Percentiles rank a stretch among this genome's conserved stretches.
These are phyloP conservation scores for Piper betle DNA, from an alignment of 164 flowering plant species.

Conservation along the genomic window DNA sequence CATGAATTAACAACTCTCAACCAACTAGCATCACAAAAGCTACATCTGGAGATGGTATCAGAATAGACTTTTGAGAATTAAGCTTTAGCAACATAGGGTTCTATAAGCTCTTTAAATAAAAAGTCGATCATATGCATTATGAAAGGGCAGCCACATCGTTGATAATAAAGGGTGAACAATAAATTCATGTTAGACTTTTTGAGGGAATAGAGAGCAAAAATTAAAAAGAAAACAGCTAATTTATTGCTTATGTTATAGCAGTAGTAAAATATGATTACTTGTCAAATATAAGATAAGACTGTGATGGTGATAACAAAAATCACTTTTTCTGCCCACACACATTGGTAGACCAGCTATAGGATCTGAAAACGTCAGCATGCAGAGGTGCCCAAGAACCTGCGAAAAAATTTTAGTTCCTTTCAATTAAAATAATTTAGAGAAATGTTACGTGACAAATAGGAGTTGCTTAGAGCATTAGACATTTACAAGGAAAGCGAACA, in stretches of 20 bases:
- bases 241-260: neutral
- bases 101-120: too few relatives aligned
- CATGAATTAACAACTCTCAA: too few relatives aligned
- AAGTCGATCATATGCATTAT: too few relatives aligned
- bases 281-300: conserved; percentile 70
- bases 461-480: neutral
- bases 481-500: neutral
- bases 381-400: conserved; percentile 98
- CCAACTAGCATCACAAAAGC: too few relatives aligned
- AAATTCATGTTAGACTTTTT: too few relatives aligned
- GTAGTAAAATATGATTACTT: conserved; percentile 21
- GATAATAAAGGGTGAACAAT: too few relatives aligned
- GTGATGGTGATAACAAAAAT: conserved; percentile 75
- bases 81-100: too few relatives aligned
- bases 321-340: conserved; percentile 86
- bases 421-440: neutral
- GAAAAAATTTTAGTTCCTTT: neutral
- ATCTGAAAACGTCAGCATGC: conserved; percentile 97
- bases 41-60: too few relatives aligned
- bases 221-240: too few relatives aligned
- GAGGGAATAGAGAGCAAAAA: too few relatives aligned
- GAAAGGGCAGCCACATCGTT: too few relatives aligned
- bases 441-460: neutral
- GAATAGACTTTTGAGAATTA: too few relatives aligned
- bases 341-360: conserved; percentile 98